Evolutionary conservation across 441 rosid species (phyloP), one percentile per base, ranked within the genome.

Genomic region (Viola pubescens): DNA sequence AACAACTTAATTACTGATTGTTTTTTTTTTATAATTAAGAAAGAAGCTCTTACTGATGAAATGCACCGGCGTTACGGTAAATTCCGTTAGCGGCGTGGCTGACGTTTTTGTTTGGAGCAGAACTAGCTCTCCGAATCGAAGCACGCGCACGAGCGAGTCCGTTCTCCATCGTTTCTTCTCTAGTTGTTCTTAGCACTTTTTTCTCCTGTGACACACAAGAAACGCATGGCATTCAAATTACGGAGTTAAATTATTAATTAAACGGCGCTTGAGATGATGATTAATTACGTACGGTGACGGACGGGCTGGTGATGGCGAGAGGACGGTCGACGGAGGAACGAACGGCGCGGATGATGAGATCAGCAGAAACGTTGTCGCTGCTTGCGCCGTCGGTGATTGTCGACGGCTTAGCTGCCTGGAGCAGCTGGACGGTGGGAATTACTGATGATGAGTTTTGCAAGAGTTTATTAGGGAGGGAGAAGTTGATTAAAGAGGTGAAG

Each of bases 101-200:
- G 52, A 13, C 19, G 26, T 54, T 39, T 37, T 52, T 70, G 71
- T 62, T 48, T 9, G 16, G 63, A 46, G 52, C 19, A 51, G 41
- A 26, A 77, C 80, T n/a, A 16, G 82, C 94, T 52, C 60, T 65
- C 0, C 56, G 77, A 38, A 89, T 89, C 8, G 85, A 79, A 41
- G 81, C 86, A 55, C 97, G 84, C n/a, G 96, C 90, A 55, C 75
- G 66, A 9, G 79, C 84, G 0, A 89, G 76, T 79, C 87, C 97
- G 54, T 59, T 61, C 60, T 84, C 87, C 48, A 82, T 48, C 71
- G 53, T 53, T 38, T 42, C 58, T 64, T 71, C 73, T 70, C 75
- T 72, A 68, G 52, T 79, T 34, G 45, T 59, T 61, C 62, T 66
- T 60, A 51, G 48, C 48, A 49, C 71, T 73, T 79, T 77, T 39